Evolutionary conservation across 257 asterid species (phyloP).

Genomic region (Nicotiana knightiana): DNA sequence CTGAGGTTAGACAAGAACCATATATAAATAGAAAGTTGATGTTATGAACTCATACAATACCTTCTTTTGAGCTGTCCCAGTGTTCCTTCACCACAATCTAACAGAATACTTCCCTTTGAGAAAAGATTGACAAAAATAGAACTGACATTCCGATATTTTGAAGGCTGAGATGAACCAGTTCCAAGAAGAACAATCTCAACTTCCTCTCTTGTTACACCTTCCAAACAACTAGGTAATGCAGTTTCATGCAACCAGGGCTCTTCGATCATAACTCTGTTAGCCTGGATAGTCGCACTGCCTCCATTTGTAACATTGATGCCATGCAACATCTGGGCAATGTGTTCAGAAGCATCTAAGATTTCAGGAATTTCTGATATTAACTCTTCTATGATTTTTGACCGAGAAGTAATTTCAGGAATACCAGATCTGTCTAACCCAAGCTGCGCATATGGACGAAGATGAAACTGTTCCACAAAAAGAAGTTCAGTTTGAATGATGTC

Average conservation of each 20-base stretch:
- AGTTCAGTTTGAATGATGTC: not conserved
- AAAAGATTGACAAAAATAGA: conserved; percentile 85
- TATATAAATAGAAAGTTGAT: not conserved
- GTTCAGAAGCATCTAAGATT: conserved; percentile 52
- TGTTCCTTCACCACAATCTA: conserved; percentile 98
- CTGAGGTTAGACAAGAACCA: not conserved
- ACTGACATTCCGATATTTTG: conserved; percentile 93
- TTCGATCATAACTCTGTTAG: conserved; percentile 29
- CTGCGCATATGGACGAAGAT: conserved; percentile 71
- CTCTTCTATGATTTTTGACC: conserved; percentile 53
- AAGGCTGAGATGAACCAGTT: conserved; percentile 98
- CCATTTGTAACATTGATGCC: conserved; percentile 13
- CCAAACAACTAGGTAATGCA: conserved; percentile 72
- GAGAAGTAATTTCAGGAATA: conserved; percentile 51
- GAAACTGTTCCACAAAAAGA: conserved; percentile 44
- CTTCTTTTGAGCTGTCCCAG: conserved; percentile 94
- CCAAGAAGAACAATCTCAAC: conserved; percentile 95
- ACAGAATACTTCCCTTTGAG: conserved; percentile 66
- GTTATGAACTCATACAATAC: conserved; percentile 19
- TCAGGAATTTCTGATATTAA: conserved; percentile 76
- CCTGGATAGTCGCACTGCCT: conserved; percentile 12
- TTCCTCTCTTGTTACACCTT: conserved; percentile 65
- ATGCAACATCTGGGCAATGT: conserved; percentile 45
- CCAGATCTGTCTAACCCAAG: conserved; percentile 78
- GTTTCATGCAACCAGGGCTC: conserved; percentile 67